phyloP scores from a whole-genome alignment of 1,284 basidiomycete species.

The Marasmius oreades region DNA sequence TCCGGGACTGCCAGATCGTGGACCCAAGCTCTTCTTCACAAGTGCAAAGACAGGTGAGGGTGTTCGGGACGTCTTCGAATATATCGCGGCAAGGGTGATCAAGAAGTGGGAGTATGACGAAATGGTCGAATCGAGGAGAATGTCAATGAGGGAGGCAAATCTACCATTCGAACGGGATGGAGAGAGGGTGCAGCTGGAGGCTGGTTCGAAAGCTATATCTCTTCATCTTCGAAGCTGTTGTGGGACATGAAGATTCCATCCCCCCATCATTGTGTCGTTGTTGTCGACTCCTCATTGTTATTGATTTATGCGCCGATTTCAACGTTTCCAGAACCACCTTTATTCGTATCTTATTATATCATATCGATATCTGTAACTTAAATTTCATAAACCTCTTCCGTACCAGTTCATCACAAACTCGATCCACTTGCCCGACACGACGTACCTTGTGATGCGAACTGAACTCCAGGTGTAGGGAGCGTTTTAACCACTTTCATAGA shows the following conservation, averaged over 20 bases:
- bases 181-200: not conserved
- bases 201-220: not conserved
- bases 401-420: too few relatives aligned
- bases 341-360: not conserved
- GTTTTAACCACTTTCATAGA: constrained; percentile 44
- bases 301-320: not conserved
- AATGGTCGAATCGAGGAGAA: constrained; percentile 24
- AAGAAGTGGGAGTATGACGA: constrained; percentile 63
- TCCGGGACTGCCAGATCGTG: constrained; percentile 38
- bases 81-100: constrained; percentile 58
- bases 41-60: constrained; percentile 73
- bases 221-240: not conserved
- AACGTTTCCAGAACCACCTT: not conserved
- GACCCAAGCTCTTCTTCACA: constrained; percentile 66
- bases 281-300: not conserved
- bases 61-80: constrained; percentile 67
- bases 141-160: constrained; percentile 14
- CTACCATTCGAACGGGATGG: not conserved
- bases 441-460: too few relatives aligned
- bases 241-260: not conserved
- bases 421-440: too few relatives aligned
- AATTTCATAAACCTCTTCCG: too few relatives aligned
- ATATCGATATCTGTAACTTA: too few relatives aligned
- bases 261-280: not conserved
- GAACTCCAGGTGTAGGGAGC: too few relatives aligned